phyloP scores from a whole-genome alignment of 139 green algal species.

The Coelastrella sp. region DNA sequence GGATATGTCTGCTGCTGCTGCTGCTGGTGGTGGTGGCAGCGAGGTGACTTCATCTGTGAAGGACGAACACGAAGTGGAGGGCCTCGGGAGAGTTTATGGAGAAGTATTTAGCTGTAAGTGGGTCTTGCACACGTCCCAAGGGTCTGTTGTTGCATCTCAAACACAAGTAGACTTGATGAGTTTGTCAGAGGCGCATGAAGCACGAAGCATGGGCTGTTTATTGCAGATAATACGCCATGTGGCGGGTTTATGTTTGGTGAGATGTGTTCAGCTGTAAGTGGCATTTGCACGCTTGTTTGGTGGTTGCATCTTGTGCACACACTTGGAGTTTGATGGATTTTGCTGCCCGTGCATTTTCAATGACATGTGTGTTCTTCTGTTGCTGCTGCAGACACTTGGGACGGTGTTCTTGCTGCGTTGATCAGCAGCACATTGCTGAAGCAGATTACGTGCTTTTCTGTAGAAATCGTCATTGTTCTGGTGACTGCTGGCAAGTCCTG shows the following conservation, averaged over 20 bases:
- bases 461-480: too few relatives aligned
- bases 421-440: slow-evolving; percentile 62
- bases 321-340: too few relatives aligned
- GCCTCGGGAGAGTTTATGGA: background rate
- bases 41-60: background rate
- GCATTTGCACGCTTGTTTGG: too few relatives aligned
- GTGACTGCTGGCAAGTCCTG: too few relatives aligned
- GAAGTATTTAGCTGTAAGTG: slow-evolving; percentile 32
- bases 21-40: background rate
- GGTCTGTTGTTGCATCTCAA: background rate
- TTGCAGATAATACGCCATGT: too few relatives aligned
- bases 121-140: background rate
- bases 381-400: slow-evolving; percentile 51
- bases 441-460: too few relatives aligned
- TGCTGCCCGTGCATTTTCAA: too few relatives aligned
- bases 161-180: background rate
- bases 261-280: too few relatives aligned
- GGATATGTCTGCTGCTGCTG: background rate
- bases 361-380: too few relatives aligned
- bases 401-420: slow-evolving; percentile 66
- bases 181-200: background rate
- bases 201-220: too few relatives aligned
- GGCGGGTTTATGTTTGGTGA: too few relatives aligned
- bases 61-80: background rate
- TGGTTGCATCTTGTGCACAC: too few relatives aligned